Conservation (phyloP, 1,139 yeast genomes). For the Debaryomyces subglobosus region DNA sequence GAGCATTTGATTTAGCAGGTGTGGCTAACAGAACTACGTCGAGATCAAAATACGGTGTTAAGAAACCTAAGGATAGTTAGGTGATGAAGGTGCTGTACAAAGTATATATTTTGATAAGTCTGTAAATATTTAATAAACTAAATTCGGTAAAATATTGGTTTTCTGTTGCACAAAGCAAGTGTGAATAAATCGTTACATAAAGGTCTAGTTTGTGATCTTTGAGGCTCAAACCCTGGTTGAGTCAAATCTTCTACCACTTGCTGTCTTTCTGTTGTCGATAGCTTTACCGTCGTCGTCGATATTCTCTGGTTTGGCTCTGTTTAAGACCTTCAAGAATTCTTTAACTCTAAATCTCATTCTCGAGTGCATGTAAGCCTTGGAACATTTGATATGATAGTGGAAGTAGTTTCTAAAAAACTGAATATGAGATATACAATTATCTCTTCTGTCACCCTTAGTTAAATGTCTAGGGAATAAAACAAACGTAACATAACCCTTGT, state of each 20-base stretch:
- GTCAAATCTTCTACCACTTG: conserved; percentile 78
- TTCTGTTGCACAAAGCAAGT: conserved; percentile 1
- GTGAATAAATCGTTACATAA: conserved; percentile 1
- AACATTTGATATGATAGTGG: conserved; percentile 97
- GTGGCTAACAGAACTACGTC: conserved; percentile 91
- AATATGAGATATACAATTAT: conserved; percentile 84
- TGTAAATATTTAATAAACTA: conserved; percentile 10
- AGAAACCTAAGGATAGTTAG: conserved; percentile 58
- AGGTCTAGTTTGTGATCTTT: background rate
- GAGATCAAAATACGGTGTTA: conserved; percentile 92
- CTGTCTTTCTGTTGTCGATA: conserved; percentile 75
- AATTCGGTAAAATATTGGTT: background rate
- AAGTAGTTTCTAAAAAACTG: conserved; percentile 93
- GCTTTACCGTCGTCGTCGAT: conserved; percentile 66
- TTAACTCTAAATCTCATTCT: conserved; percentile 96
- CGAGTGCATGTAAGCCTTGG: conserved; percentile 97
- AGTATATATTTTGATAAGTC: background rate
- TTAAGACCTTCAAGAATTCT: conserved; percentile 90
- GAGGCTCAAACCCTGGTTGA: conserved; percentile 16
- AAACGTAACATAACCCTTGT: conserved; percentile 75
- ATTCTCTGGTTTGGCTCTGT: conserved; percentile 95
- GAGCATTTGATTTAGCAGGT: conserved; percentile 91
- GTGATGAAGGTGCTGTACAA: background rate
- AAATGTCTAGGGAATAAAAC: conserved; percentile 77
- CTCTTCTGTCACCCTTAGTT: conserved; percentile 70